Evolutionary conservation across 2,329 filamentous ascomycete genomes (phyloP).

Genomic region (Fusarium palustre): DNA sequence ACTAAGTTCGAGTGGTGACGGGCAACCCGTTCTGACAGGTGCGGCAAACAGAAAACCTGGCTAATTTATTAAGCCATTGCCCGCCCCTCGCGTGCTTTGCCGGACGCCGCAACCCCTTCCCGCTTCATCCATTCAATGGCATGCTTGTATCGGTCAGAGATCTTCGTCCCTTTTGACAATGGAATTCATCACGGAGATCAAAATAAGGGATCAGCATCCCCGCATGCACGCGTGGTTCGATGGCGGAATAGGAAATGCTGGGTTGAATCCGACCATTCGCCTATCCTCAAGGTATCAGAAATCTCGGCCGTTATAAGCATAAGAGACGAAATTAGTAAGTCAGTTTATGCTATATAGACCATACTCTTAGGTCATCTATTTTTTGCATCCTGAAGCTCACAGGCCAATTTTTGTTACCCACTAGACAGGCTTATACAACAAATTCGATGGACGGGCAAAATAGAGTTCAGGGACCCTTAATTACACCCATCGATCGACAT

Average conservation of each 20-base stretch:
- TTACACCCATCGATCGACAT: conserved; percentile 22
- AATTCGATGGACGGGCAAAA: conserved; percentile 13
- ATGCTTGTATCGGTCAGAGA: conserved; percentile 29
- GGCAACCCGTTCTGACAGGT: conserved; percentile 39
- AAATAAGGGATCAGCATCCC: conserved; percentile 29
- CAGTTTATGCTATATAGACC: no score
- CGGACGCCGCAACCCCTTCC: conserved; percentile 35
- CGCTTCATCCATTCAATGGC: conserved; percentile 25
- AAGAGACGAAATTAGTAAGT: no score
- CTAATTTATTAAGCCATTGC: conserved; percentile 32
- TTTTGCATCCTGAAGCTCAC: no score
- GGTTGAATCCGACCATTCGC: conserved; percentile 26
- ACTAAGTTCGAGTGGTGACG: conserved; percentile 40
- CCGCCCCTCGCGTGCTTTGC: conserved; percentile 37
- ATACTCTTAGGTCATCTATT: no score
- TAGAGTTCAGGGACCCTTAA: conserved; percentile 32
- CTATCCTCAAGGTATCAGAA: neutral
- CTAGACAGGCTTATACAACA: conserved; percentile 17
- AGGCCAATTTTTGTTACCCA: no score
- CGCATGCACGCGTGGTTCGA: conserved; percentile 9
- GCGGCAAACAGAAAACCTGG: conserved; percentile 43
- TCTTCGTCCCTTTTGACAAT: conserved; percentile 27
- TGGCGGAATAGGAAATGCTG: conserved; percentile 15
- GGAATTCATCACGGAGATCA: conserved; percentile 31
- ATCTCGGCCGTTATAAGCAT: no score